phyloP scores from a whole-genome alignment of 75 land plant species.

The Sequoiadendron giganteum region DNA sequence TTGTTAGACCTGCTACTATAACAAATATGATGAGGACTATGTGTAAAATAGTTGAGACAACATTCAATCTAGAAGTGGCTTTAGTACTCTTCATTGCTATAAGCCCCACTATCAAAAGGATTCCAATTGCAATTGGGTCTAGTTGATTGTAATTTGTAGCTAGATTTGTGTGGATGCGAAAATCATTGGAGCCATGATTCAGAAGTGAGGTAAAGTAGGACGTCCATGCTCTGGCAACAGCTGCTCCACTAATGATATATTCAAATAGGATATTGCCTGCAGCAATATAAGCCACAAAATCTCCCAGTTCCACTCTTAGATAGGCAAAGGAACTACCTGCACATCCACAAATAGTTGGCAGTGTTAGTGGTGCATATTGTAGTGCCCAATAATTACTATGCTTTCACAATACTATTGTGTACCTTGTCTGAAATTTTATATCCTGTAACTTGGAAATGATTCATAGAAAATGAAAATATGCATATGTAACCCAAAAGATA shows the following conservation, averaged over 20 bases:
- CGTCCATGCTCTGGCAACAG: constrained; percentile 83
- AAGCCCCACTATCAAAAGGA: constrained; percentile 32
- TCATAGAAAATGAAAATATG: neutral
- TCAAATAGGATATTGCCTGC: constrained; percentile 92
- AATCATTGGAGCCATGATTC: constrained; percentile 43
- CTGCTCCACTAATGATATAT: constrained; percentile 67
- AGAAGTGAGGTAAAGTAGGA: constrained; percentile 78
- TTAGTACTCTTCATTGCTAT: constrained; percentile 56
- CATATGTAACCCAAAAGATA: neutral
- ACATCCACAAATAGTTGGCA: neutral
- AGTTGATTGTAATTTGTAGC: constrained; percentile 46
- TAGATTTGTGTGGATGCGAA: constrained; percentile 50
- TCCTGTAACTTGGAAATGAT: neutral
- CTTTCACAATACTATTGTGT: neutral
- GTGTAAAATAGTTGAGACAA: constrained; percentile 60
- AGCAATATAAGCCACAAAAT: constrained; percentile 79
- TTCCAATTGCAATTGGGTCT: constrained; percentile 72
- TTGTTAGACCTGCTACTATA: constrained; percentile 17
- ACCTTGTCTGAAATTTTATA: neutral
- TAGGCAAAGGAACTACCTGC: constrained; percentile 87
- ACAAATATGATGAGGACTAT: constrained; percentile 59
- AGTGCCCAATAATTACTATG: neutral
- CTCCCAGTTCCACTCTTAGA: constrained; percentile 87
- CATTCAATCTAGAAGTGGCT: constrained; percentile 66
- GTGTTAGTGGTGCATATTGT: neutral